phyloP scores from a whole-genome alignment of 768 basidiomycete genomes.

The Podaxis mareebaensis region DNA sequence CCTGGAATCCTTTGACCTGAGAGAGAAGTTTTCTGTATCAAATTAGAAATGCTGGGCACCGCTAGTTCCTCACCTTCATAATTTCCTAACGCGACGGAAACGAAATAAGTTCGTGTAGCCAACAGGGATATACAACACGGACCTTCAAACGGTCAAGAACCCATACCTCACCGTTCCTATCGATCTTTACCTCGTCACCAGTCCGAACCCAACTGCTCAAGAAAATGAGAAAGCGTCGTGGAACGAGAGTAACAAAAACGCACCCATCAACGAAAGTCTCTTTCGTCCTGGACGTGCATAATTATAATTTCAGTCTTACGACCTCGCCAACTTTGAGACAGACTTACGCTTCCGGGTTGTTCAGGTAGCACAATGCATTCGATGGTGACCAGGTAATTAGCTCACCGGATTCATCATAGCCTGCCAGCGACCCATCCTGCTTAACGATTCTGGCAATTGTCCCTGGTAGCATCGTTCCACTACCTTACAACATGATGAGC shows the following conservation, averaged over 20 bases:
- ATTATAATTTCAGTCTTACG: not conserved
- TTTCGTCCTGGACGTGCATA: conserved; percentile 46
- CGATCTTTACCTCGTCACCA: conserved; percentile 63
- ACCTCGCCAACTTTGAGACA: not conserved
- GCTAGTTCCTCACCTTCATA: conserved; percentile 36
- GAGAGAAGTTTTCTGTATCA: conserved; percentile 32
- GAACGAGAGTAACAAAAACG: conserved; percentile 16
- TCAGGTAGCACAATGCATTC: conserved; percentile 54
- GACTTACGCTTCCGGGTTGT: conserved; percentile 62
- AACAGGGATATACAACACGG: not conserved
- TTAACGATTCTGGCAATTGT: conserved; percentile 55
- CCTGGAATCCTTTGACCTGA: conserved; percentile 70
- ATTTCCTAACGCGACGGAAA: conserved; percentile 34
- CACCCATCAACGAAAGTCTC: conserved; percentile 72
- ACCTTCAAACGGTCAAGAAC: conserved; percentile 69
- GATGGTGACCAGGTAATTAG: conserved; percentile 56
- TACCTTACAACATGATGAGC: conserved; percentile 30
- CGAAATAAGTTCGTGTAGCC: not conserved
- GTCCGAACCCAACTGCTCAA: conserved; percentile 63
- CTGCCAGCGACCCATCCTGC: conserved; percentile 54
- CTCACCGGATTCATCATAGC: conserved; percentile 61
- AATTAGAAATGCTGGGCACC: not conserved
- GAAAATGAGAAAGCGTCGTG: not conserved
- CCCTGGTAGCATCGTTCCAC: conserved; percentile 59
- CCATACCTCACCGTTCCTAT: conserved; percentile 54